phyloP scores from a whole-genome alignment of 2,329 filamentous ascomycete genomes.

The Dothiorella sarmentorum region DNA sequence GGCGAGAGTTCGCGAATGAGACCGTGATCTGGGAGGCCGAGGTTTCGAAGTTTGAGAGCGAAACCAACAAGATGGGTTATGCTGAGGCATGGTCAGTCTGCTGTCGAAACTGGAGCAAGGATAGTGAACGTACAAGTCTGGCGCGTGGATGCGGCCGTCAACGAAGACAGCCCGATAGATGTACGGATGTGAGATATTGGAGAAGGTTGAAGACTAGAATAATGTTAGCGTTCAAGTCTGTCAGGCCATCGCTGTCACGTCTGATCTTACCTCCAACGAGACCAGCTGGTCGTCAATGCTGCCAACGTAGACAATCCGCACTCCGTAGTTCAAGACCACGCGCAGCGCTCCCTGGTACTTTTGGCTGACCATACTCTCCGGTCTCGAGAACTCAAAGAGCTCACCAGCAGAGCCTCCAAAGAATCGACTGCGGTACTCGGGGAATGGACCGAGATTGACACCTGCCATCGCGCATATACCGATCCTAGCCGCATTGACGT shows the following conservation, averaged over 20 bases:
- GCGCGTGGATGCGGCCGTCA: constrained; percentile 85
- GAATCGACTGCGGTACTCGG: constrained; percentile 85
- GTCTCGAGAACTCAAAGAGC: constrained; percentile 87
- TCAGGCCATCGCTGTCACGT: no score
- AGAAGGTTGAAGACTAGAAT: constrained; percentile 73
- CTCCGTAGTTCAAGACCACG: constrained; percentile 71
- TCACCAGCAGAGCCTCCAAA: constrained; percentile 82
- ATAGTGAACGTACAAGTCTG: constrained; percentile 61
- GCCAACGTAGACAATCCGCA: constrained; percentile 80
- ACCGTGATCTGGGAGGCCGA: constrained; percentile 89
- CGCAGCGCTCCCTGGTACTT: constrained; percentile 75
- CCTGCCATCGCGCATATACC: constrained; percentile 89
- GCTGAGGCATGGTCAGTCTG: neutral
- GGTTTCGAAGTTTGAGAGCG: constrained; percentile 86
- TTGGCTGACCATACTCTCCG: constrained; percentile 75
- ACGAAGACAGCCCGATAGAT: constrained; percentile 96
- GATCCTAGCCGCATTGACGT: constrained; percentile 71
- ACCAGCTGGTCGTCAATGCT: constrained; percentile 98
- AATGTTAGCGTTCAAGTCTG: neutral
- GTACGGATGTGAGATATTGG: constrained; percentile 81
- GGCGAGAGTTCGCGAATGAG: constrained; percentile 85
- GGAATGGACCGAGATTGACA: constrained; percentile 88
- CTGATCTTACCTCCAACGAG: constrained; percentile 68
- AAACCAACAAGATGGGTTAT: constrained; percentile 91
- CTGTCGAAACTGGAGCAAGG: neutral